Evolutionary conservation across 495 filamentous ascomycete species (phyloP).

Genomic region (Hypoxylon perforatum): DNA sequence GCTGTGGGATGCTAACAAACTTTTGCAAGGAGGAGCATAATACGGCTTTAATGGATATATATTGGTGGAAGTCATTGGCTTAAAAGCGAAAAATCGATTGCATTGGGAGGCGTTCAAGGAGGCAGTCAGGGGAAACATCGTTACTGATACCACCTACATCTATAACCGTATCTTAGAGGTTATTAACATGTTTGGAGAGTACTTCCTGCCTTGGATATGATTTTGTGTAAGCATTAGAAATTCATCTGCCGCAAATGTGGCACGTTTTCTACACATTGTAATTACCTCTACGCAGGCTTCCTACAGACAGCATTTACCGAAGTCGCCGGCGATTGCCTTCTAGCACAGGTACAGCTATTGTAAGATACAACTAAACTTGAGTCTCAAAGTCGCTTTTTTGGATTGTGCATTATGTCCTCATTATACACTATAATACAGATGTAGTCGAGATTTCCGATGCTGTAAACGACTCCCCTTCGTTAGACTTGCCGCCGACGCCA

Average conservation of each 20-base stretch:
- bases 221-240: too few relatives aligned
- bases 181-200: too few relatives aligned
- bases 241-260: too few relatives aligned
- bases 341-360: too few relatives aligned
- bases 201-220: too few relatives aligned
- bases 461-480: conserved; percentile 13
- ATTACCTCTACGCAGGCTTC: too few relatives aligned
- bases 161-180: too few relatives aligned
- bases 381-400: not conserved
- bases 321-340: too few relatives aligned
- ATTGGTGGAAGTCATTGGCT: not conserved
- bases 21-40: conserved; percentile 46
- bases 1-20: conserved; percentile 83
- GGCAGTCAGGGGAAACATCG: not conserved
- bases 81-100: conserved; percentile 21
- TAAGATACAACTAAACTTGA: too few relatives aligned
- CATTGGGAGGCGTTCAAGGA: conserved; percentile 45
- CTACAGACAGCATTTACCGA: too few relatives aligned
- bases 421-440: conserved; percentile 42
- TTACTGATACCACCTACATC: conserved; percentile 25
- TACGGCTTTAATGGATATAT: not conserved
- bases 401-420: conserved; percentile 10
- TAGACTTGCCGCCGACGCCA: conserved; percentile 30
- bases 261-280: too few relatives aligned
- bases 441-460: conserved; percentile 42